Conservation (phyloP, 768 basidiomycete species). For the Amanita pallidorosea region DNA sequence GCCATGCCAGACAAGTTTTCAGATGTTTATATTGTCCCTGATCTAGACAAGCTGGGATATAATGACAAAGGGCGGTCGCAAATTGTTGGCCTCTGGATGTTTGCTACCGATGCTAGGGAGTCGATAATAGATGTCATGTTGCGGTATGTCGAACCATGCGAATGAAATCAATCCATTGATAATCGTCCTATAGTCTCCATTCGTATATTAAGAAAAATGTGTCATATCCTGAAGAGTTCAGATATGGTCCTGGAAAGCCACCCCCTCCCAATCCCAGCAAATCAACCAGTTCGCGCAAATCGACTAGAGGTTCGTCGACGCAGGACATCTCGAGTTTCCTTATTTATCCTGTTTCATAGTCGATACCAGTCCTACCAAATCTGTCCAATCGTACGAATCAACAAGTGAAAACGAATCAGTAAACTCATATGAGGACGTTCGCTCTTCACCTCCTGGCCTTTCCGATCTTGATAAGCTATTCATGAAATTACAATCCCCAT, state of each 20-base stretch:
- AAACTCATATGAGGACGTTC: background rate
- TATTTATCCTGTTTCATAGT: background rate
- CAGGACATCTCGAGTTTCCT: background rate
- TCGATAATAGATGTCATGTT: conserved; percentile 62
- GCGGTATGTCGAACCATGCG: conserved; percentile 32
- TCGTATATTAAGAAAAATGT: conserved; percentile 53
- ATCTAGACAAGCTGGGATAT: conserved; percentile 30
- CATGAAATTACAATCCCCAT: conserved; percentile 24
- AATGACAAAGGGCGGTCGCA: conserved; percentile 44
- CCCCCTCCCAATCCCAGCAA: conserved; percentile 43
- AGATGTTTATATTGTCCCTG: conserved; percentile 33
- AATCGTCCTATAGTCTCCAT: conserved; percentile 36
- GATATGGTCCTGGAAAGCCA: conserved; percentile 56
- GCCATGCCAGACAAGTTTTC: conserved; percentile 33
- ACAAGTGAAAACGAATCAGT: conserved; percentile 1
- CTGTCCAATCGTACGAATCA: conserved; percentile 1
- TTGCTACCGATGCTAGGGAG: conserved; percentile 57
- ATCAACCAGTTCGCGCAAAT: conserved; percentile 15
- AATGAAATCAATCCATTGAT: background rate
- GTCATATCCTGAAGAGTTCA: conserved; percentile 63
- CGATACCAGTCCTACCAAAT: conserved; percentile 1
- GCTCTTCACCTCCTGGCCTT: conserved; percentile 13
- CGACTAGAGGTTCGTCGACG: conserved; percentile 1
- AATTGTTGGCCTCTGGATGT: conserved; percentile 71
- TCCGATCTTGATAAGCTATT: conserved; percentile 41